Base-by-base conservation (phyloP, 176 grass and related monocot species). In the Musa troglodytarum region DNA sequence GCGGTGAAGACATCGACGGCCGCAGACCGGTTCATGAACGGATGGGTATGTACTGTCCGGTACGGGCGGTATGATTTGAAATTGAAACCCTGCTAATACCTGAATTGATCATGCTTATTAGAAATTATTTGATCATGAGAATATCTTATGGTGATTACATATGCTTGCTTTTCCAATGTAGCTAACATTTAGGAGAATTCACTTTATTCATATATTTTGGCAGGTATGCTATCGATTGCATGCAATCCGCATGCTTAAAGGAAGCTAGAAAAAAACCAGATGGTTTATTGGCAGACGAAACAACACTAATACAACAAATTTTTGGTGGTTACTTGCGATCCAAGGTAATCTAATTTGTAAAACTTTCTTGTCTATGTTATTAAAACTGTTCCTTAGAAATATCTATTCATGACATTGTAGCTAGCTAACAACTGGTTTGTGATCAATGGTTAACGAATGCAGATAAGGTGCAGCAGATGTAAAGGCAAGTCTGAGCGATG, bases 271-370 rank as follows among this genome's bases (percentile, higher is more conserved):
- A 62, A 80, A 79, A 82, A 83, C 79, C 51, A 49, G 76, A 56
- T 51, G 74, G 75, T 54, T 65, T 25, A 52, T 74, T 93, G 69
- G 67, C 83, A 52, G 90, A 98, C 81, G 94, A 93, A 81, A 83
- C 90, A 51, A 89, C 94, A 62, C 83, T 93, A 26, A 74, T 98
- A 72, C 90, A 98, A 61, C 79, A 93, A 78, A 93, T 83, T 63
- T 98, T 98, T 61, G 94, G 90, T 53, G 94, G 94, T 53, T 98
- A 98, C 77, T 77, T 98, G 72, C 86, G 72, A 56, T 98, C 94
- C 28, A 98, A 91, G 90, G 94, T 98, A 88, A 71, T 82, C 34
- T 34, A 68, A 3, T 79, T 29, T n/a, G 65, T 61, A 29, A 28
- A 1, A 66, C 13, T 43, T 61, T 21, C 65, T 82, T 81, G 78